Conservation (phyloP, 352 stramenopile genomes). For the Globisporangium rhizosaccharum region DNA sequence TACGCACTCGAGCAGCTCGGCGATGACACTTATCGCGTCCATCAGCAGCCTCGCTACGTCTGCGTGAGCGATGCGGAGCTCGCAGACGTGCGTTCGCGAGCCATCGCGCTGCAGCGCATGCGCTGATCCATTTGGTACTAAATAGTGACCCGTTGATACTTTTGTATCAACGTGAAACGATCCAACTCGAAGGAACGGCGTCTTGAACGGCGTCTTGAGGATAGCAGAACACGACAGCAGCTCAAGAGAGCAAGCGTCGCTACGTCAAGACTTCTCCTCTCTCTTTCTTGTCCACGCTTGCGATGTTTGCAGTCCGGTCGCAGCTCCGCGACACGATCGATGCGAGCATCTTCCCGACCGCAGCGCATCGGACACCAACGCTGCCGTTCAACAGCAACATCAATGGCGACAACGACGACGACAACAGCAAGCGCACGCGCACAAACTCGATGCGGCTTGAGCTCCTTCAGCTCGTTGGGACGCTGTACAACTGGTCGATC, state of each 20-base stretch:
- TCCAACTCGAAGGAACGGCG: no score
- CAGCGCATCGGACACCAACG: neutral
- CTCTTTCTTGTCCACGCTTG: no score
- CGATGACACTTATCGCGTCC: neutral
- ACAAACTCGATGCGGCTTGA: neutral
- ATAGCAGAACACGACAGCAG: no score
- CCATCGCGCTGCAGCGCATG: neutral
- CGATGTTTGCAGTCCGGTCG: neutral
- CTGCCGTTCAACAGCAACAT: neutral
- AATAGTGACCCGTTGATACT: no score
- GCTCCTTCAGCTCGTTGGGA: neutral
- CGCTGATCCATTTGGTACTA: no score
- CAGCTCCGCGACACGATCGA: neutral
- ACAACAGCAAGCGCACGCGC: neutral
- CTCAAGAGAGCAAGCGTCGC: no score
- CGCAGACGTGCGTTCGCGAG: neutral
- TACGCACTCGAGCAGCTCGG: neutral
- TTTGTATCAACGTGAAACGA: no score
- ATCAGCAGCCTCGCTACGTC: neutral
- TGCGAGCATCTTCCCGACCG: neutral
- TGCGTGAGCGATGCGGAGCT: neutral
- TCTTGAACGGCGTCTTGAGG: no score
- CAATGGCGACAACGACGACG: neutral
- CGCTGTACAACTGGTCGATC: constrained; percentile 15
- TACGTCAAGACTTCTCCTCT: no score